phyloP scores from a whole-genome alignment of 345 rosid species.

The Linum trigynum region DNA sequence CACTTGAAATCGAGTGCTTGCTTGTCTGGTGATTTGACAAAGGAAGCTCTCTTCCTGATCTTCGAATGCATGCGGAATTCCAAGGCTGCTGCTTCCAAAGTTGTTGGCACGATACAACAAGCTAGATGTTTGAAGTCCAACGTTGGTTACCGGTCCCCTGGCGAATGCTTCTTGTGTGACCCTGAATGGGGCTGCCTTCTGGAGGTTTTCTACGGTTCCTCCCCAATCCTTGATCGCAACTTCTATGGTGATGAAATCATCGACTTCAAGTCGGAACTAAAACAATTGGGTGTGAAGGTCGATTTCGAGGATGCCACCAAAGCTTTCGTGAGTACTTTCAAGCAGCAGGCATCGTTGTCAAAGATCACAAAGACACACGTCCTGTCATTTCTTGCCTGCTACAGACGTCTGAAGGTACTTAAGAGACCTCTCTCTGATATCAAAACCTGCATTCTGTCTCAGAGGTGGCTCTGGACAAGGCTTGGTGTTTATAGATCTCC shows the following conservation, averaged over 20 bases:
- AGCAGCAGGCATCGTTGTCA: conserved; percentile 23
- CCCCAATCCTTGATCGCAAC: conserved; percentile 30
- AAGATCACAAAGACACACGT: conserved; percentile 28
- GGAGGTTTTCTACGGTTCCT: conserved; percentile 35
- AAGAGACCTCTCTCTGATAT: conserved; percentile 25
- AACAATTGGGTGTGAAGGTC: conserved; percentile 35
- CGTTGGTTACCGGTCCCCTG: conserved; percentile 35
- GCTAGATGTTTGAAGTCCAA: conserved; percentile 41
- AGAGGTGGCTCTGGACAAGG: conserved; percentile 47
- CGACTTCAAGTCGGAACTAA: conserved; percentile 29
- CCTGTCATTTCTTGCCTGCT: conserved; percentile 35
- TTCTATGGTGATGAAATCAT: conserved; percentile 26
- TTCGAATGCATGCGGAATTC: conserved; percentile 29
- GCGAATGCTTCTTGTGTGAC: conserved; percentile 45
- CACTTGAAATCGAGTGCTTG: conserved; percentile 26
- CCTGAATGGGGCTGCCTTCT: conserved; percentile 50
- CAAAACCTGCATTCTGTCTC: conserved; percentile 26
- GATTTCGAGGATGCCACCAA: conserved; percentile 38
- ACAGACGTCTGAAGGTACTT: conserved; percentile 25
- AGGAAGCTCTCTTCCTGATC: conserved; percentile 37
- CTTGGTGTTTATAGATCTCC: conserved; percentile 52
- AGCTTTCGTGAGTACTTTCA: conserved; percentile 30
- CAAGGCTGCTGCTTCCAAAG: conserved; percentile 1
- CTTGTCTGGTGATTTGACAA: conserved; percentile 13
- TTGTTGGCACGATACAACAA: conserved; percentile 19